Base-by-base conservation (phyloP, 2,329 filamentous ascomycete genomes). In the Dactylellina parvicollis region DNA sequence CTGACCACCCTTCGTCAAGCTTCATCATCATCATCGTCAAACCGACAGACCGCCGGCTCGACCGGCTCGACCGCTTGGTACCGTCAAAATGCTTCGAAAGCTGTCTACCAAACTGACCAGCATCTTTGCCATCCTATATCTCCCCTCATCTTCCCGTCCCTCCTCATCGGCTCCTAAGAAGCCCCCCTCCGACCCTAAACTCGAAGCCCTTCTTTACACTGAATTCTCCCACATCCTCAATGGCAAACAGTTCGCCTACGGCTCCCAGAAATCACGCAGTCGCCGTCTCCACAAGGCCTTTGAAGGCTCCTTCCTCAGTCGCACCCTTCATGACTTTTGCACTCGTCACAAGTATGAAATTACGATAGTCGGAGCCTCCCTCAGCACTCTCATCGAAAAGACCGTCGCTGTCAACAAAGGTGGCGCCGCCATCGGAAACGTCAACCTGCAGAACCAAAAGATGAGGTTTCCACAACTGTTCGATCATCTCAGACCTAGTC, bases 181-280 rank as follows among this genome's bases (percentile, higher is more conserved):
- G 46, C 22, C 22, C 2, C 9, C 46, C 7, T 4, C 2, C 4
- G 30, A 3, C 20, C 46, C 26, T 16, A 32, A 50, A 22, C 34
- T 62, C 4, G 59, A 62, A 44, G 2, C 12, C 4, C 47, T 62
- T 3, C 14, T 69, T 24, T 52, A 44, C 54, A 7, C 64, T 0
- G 46, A 69, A 40, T 65, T 65, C 28, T 28, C 38, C n/a, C 28
- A 55, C 20, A 36, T 72, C 34, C 38, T 72, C 26, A 18, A 26
- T 3, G 16, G n/a, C 4, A 24, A 32, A 3, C 57, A 32, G 20
- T 61, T 55, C 22, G 20, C 38, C n/a, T 20, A 40, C 26, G 56
- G 59, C 9, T 26, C 16, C n/a, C 44, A 28, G 5, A 26, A 36
- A 20, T 59, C 62, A n/a, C 42, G 42, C 36, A 16, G 20, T 9